These are phyloP conservation scores for Diphasiastrum complanatum DNA, from an alignment of 83 land plant genomes.

Conservation along the genomic window DNA sequence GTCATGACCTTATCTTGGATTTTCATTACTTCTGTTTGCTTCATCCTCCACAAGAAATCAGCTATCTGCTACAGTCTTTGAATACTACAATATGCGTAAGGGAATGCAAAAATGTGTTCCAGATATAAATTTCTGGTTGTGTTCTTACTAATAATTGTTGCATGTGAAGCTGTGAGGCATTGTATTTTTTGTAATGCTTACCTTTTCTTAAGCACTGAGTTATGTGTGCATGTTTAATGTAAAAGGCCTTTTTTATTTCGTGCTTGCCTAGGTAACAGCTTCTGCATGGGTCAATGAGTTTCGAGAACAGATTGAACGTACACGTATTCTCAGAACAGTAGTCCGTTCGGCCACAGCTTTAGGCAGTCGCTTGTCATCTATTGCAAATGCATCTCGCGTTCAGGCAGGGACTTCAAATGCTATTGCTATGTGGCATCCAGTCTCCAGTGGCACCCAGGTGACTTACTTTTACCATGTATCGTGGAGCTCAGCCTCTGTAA, in stretches of 20 bases:
- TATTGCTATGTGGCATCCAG: slow-evolving; percentile 79
- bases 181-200: no score
- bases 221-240: neutral
- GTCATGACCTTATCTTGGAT: no score
- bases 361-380: slow-evolving; percentile 75
- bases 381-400: slow-evolving; percentile 55
- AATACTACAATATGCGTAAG: no score
- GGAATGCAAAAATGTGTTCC: no score
- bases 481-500: neutral
- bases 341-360: slow-evolving; percentile 92
- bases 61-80: no score
- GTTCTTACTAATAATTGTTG: no score
- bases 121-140: no score
- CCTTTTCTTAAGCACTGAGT: no score
- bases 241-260: neutral
- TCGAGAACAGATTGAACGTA: slow-evolving; percentile 85
- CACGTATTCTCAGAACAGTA: slow-evolving; percentile 77
- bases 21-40: no score
- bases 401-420: slow-evolving; percentile 67
- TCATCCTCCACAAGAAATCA: no score
- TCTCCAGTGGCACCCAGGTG: slow-evolving; percentile 96
- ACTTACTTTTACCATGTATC: neutral
- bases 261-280: slow-evolving; percentile 68
- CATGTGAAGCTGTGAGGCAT: no score
- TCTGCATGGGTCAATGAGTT: slow-evolving; percentile 98